phyloP scores from a whole-genome alignment of 768 basidiomycete species.

The Asterophora lycoperdoides region DNA sequence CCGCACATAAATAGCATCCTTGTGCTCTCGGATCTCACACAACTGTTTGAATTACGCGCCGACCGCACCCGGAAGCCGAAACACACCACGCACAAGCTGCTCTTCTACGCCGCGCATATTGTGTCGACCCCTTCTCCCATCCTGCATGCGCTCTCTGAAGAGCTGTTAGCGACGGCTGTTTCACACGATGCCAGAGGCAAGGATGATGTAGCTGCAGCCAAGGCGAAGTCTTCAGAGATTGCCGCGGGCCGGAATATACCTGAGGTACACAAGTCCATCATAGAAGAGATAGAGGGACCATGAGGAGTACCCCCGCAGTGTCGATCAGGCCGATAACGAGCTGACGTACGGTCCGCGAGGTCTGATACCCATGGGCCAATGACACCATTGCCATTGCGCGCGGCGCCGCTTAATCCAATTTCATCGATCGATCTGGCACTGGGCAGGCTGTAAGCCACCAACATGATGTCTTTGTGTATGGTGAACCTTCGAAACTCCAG shows the following conservation, averaged over 20 bases:
- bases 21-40: slow-evolving; percentile 52
- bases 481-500: too few relatives aligned
- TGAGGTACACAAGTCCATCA: slow-evolving; percentile 1
- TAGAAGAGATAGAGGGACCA: slow-evolving; percentile 8
- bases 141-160: slow-evolving; percentile 39
- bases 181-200: slow-evolving; percentile 20
- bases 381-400: too few relatives aligned
- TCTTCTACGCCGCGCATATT: slow-evolving; percentile 66
- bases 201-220: background rate
- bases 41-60: slow-evolving; percentile 32
- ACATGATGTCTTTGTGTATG: too few relatives aligned
- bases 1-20: slow-evolving; percentile 39
- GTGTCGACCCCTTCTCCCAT: slow-evolving; percentile 41
- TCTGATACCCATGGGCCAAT: too few relatives aligned
- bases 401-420: too few relatives aligned
- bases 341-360: too few relatives aligned
- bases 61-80: slow-evolving; percentile 17
- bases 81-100: slow-evolving; percentile 55
- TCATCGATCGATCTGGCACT: too few relatives aligned
- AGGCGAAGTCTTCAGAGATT: background rate
- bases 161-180: slow-evolving; percentile 28
- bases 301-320: background rate
- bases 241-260: background rate
- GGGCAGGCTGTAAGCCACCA: too few relatives aligned
- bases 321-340: background rate